Conservation (phyloP, 305 asterid genomes). For the Rubia peregrina region DNA sequence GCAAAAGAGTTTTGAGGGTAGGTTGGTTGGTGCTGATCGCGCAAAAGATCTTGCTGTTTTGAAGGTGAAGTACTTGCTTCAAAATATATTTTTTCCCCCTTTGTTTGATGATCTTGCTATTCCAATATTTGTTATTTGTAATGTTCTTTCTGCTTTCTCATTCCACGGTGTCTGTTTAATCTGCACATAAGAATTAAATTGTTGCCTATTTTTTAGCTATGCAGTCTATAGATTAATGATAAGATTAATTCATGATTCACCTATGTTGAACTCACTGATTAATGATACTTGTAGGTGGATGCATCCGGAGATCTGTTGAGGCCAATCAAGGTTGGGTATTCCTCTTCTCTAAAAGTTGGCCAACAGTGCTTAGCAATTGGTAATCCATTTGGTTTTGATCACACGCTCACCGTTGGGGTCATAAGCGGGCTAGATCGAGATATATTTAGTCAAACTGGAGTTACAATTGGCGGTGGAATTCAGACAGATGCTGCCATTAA, state of each 20-base stretch:
- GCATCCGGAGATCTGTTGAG: slow-evolving; percentile 73
- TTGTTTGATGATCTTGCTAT: neutral
- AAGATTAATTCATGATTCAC: neutral
- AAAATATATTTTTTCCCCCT: neutral
- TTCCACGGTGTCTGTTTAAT: neutral
- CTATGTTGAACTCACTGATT: neutral
- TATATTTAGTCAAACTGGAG: slow-evolving; percentile 92
- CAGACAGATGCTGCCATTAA: slow-evolving; percentile 99
- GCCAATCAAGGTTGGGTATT: slow-evolving; percentile 75
- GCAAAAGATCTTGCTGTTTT: slow-evolving; percentile 93
- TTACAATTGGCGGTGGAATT: slow-evolving; percentile 91
- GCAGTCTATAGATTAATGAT: neutral
- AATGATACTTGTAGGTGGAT: slow-evolving; percentile 50
- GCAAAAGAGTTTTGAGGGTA: slow-evolving; percentile 92
- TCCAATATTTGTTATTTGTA: neutral
- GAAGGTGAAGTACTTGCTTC: slow-evolving; percentile 47
- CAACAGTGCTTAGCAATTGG: slow-evolving; percentile 96
- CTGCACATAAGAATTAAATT: neutral
- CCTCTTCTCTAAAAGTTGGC: slow-evolving; percentile 80
- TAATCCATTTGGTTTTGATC: slow-evolving; percentile 97
- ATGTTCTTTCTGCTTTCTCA: neutral
- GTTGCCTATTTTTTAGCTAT: neutral
- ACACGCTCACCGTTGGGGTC: slow-evolving; percentile 96
- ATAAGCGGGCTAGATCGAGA: slow-evolving; percentile 93
- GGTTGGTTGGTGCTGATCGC: slow-evolving; percentile 87